Evolutionary conservation across 805 yeast species (phyloP).

Genomic region (Yamadazyma endophytica): DNA sequence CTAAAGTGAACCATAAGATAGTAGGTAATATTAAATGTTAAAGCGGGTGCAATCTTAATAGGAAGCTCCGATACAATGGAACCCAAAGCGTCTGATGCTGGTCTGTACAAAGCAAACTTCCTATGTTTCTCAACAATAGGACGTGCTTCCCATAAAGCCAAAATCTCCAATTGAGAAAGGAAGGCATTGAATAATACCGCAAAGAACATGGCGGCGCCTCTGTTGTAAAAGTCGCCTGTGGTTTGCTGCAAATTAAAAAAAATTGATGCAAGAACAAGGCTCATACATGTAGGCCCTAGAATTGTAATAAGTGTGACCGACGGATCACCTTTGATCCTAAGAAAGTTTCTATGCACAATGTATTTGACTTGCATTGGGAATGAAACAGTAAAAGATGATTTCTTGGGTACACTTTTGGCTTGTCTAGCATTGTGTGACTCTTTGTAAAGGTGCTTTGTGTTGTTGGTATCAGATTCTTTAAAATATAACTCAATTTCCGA

Average conservation of each 20-base stretch:
- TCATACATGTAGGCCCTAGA: constrained; percentile 51
- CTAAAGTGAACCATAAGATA: constrained; percentile 50
- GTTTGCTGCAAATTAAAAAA: constrained; percentile 48
- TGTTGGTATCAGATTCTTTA: constrained; percentile 14
- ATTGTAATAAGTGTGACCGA: constrained; percentile 50
- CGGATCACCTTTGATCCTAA: constrained; percentile 53
- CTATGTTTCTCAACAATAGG: constrained; percentile 70
- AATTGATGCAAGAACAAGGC: constrained; percentile 58
- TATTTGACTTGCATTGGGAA: constrained; percentile 48
- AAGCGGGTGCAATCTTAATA: constrained; percentile 40
- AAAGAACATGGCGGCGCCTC: constrained; percentile 63
- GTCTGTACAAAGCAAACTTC: constrained; percentile 66
- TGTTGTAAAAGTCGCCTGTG: constrained; percentile 54
- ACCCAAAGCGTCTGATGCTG: constrained; percentile 70
- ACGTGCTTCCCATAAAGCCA: constrained; percentile 55
- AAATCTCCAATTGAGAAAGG: constrained; percentile 56
- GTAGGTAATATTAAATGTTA: constrained; percentile 25
- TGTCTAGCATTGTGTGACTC: constrained; percentile 33
- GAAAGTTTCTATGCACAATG: constrained; percentile 51
- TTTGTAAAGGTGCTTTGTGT: constrained; percentile 16
- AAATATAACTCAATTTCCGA: constrained; percentile 41
- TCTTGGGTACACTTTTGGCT: constrained; percentile 29
- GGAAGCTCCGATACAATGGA: constrained; percentile 61
- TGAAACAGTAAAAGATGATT: constrained; percentile 38
- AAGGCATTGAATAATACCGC: constrained; percentile 59